These are phyloP conservation scores for Salvia rosmarinus DNA, from an alignment of 257 asterid species.

Conservation along the genomic window DNA sequence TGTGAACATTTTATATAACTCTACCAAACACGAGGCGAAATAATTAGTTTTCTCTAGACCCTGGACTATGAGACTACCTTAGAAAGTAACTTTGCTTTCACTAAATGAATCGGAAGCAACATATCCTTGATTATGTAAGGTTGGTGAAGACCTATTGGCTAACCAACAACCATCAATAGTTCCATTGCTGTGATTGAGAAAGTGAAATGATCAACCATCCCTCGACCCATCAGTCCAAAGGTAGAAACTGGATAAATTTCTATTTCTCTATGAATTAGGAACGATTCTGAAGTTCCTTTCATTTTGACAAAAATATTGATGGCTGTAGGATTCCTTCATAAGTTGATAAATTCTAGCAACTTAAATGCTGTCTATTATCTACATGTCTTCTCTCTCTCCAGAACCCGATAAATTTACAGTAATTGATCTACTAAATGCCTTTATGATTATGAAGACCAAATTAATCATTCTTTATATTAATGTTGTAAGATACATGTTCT, in stretches of 20 bases:
- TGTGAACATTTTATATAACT: neutral
- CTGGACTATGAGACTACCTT: neutral
- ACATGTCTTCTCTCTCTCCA: neutral
- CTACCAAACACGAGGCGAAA: too few species aligned
- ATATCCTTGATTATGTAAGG: slow-evolving; percentile 25
- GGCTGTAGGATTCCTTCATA: neutral
- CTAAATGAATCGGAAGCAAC: neutral
- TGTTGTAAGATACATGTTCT: neutral
- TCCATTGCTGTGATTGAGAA: too few species aligned
- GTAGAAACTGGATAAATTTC: too few species aligned
- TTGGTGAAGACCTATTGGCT: neutral
- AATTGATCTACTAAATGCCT: slow-evolving; percentile 2
- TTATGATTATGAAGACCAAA: slow-evolving; percentile 3
- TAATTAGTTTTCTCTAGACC: neutral
- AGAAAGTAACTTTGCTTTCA: neutral
- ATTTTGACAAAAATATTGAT: neutral
- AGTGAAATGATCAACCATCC: too few species aligned
- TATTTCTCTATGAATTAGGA: neutral
- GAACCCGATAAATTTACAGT: neutral
- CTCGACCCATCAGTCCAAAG: too few species aligned
- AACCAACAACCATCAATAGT: too few species aligned
- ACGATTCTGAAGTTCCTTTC: slow-evolving; percentile 11
- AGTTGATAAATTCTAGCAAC: neutral
- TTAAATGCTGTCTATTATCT: neutral
- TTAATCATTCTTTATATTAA: slow-evolving; percentile 1